A percentile compares a stretch with the other conserved stretches of the same genome.
phyloP scores from a whole-genome alignment of 176 grass and related monocot species.

The Oryza meridionalis region DNA sequence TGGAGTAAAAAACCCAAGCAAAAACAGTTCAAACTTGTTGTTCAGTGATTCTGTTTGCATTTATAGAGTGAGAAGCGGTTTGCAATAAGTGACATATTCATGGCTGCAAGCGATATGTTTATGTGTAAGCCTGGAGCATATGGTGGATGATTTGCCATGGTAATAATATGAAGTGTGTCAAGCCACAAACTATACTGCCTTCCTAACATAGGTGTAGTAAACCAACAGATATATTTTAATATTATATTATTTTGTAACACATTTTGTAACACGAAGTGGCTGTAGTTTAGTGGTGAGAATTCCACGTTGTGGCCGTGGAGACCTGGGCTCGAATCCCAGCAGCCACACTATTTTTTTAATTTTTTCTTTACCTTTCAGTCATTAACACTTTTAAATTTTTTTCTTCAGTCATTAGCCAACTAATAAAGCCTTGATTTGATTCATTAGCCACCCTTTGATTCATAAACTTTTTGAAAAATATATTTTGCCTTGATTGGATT shows the following conservation, averaged over 20 bases:
- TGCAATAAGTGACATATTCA: background rate
- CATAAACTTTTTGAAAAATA: too few species aligned
- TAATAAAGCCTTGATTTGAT: too few species aligned
- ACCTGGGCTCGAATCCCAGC: conserved; percentile 96
- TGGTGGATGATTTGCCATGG: background rate
- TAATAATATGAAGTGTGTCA: too few species aligned
- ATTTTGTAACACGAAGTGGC: background rate
- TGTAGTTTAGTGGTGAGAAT: conserved; percentile 61
- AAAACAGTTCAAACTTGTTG: background rate
- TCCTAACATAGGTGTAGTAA: too few species aligned
- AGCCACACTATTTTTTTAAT: conserved; percentile 52
- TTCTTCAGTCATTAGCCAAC: too few species aligned
- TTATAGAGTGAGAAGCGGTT: too few species aligned
- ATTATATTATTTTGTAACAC: rapidly evolving
- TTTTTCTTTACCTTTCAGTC: too few species aligned
- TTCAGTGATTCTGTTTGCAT: background rate
- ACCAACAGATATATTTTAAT: too few species aligned
- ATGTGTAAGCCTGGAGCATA: background rate
- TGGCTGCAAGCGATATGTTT: background rate
- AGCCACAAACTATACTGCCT: too few species aligned
- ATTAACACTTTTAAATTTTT: too few species aligned
- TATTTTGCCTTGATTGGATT: too few species aligned
- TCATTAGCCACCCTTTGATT: too few species aligned
- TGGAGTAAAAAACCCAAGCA: background rate
- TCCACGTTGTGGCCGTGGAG: conserved; percentile 95